Percentiles rank a stretch among this genome's conserved stretches.
Evolutionary conservation across 257 asterid species (phyloP).

Genomic region (Eucommia ulmoides): DNA sequence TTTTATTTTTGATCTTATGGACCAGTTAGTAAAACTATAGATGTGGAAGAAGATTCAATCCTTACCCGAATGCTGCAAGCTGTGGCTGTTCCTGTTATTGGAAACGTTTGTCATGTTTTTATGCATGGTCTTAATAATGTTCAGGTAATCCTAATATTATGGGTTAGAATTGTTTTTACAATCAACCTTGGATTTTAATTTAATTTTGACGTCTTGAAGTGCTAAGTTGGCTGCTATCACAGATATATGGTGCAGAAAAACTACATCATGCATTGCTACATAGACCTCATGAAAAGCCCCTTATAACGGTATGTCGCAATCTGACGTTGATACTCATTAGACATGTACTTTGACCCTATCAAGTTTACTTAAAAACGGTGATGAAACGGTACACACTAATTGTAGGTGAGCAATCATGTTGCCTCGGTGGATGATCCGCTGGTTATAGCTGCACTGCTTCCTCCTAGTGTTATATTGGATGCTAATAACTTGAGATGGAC

Average conservation of each 20-base stretch:
- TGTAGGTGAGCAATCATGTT: slow-evolving; percentile 89
- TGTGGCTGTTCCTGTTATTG: slow-evolving; percentile 78
- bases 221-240: slow-evolving; percentile 8
- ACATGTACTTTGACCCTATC: not conserved
- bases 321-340: not conserved
- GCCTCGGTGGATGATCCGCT: slow-evolving; percentile 89
- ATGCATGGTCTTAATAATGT: slow-evolving; percentile 88
- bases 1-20: not conserved
- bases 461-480: slow-evolving; percentile 59
- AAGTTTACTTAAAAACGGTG: slow-evolving; percentile 8
- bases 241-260: slow-evolving; percentile 86
- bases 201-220: not conserved
- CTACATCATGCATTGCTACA: slow-evolving; percentile 42
- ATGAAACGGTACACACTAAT: slow-evolving; percentile 1
- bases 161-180: no score
- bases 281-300: slow-evolving; percentile 54
- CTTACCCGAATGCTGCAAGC: slow-evolving; percentile 71
- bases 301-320: slow-evolving; percentile 50
- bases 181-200: no score
- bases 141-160: no score
- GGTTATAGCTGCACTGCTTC: slow-evolving; percentile 68
- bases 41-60: slow-evolving; percentile 55
- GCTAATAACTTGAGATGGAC: slow-evolving; percentile 80
- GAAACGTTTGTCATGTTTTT: slow-evolving; percentile 86
- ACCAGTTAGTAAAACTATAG: slow-evolving; percentile 59